These are phyloP conservation scores for Cadophora sp. DNA, from an alignment of 2,329 filamentous ascomycete species.

Conservation along the genomic window DNA sequence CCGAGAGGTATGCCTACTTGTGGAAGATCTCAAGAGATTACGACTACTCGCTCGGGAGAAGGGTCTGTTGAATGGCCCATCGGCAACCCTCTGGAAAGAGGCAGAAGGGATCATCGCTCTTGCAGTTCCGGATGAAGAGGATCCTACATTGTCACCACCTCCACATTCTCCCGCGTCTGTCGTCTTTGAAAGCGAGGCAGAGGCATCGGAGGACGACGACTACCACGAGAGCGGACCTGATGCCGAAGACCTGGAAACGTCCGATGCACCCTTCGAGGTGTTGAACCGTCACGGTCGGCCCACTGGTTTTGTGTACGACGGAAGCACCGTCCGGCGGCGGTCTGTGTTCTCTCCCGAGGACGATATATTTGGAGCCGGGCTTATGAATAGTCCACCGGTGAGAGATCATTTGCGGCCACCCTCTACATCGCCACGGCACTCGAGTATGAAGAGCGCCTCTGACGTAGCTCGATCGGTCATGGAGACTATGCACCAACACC, in stretches of 20 bases:
- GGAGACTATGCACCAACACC: conserved; percentile 66
- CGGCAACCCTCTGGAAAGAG: conserved; percentile 74
- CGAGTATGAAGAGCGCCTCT: conserved; percentile 48
- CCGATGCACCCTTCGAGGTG: conserved; percentile 55
- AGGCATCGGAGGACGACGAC: conserved; percentile 49
- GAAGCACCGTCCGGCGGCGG: conserved; percentile 58
- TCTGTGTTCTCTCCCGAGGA: conserved; percentile 72
- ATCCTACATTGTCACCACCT: conserved; percentile 44
- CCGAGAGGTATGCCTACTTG: conserved; percentile 78
- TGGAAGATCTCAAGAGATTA: conserved; percentile 83
- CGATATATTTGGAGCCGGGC: conserved; percentile 62
- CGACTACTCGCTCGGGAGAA: conserved; percentile 73
- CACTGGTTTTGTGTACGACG: conserved; percentile 54
- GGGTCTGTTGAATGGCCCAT: conserved; percentile 66
- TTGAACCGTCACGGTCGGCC: conserved; percentile 36
- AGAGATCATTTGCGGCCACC: conserved; percentile 48
- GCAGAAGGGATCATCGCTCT: conserved; percentile 87
- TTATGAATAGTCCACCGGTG: conserved; percentile 35
- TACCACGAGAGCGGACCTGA: conserved; percentile 52
- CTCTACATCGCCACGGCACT: conserved; percentile 35
- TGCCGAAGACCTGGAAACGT: conserved; percentile 52
- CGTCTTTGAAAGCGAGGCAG: conserved; percentile 53
- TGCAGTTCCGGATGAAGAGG: conserved; percentile 73
- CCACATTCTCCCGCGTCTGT: conserved; percentile 41
- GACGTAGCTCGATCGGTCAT: conserved; percentile 66